Percentiles rank a stretch among this genome's conserved stretches.
phyloP scores from a whole-genome alignment of 2,329 filamentous ascomycete species.

The Hyphodiscus sp. region DNA sequence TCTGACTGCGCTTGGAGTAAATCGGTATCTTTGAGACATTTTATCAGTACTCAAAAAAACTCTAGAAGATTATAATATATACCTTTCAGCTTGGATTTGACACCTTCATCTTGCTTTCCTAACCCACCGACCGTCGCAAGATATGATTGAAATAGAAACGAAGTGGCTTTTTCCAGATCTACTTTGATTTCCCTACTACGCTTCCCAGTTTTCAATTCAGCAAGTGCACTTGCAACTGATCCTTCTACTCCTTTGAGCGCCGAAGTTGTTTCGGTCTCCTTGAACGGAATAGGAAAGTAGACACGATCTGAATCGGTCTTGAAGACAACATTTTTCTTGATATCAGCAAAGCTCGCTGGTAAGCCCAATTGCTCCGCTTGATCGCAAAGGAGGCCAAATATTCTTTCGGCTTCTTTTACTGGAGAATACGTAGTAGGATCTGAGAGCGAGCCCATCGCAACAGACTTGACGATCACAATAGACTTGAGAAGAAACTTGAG shows the following conservation, averaged over 20 bases:
- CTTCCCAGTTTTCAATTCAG: conserved; percentile 42
- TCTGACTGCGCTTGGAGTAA: conserved; percentile 61
- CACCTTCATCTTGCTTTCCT: conserved; percentile 37
- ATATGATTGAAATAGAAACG: conserved; percentile 50
- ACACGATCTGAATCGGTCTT: conserved; percentile 31
- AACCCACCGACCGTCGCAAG: conserved; percentile 46
- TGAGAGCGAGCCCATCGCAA: not conserved
- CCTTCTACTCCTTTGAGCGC: conserved; percentile 37
- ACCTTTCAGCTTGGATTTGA: conserved; percentile 37
- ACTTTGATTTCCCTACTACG: conserved; percentile 37
- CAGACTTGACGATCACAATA: too few species aligned
- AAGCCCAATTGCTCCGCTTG: conserved; percentile 16
- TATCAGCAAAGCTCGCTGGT: conserved; percentile 24
- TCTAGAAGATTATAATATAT: conserved; percentile 24
- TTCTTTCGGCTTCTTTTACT: conserved; percentile 8
- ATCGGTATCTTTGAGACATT: conserved; percentile 54
- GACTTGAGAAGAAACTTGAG: too few species aligned
- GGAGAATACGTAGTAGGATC: conserved; percentile 8
- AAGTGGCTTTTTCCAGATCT: conserved; percentile 43
- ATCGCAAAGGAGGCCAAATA: conserved; percentile 14
- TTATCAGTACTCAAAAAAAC: not conserved
- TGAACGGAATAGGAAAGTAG: conserved; percentile 41
- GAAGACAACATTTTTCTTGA: conserved; percentile 29
- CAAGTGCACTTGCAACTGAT: conserved; percentile 47
- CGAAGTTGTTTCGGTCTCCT: conserved; percentile 36